Base-by-base conservation (phyloP, 495 filamentous ascomycete genomes). In the Xylaria cubensis region DNA sequence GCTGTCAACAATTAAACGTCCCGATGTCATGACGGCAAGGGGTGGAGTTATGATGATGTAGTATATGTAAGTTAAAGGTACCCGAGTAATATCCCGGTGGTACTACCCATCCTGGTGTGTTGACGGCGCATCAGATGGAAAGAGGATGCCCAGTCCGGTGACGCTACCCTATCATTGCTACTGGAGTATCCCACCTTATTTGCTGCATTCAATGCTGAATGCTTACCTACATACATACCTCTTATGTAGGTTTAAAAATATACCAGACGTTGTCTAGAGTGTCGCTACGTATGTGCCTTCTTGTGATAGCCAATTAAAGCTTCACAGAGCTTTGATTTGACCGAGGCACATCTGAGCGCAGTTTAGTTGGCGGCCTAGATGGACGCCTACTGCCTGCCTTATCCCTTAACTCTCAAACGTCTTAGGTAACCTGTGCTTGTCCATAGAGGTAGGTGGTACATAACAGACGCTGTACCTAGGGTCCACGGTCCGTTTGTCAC, bases 21-120 rank as follows among this genome's bases (percentile, higher is more conserved):
- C 56, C 34, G 19, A 61, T 39, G 56, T 39, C 56, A 19, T 61
- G 56, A 61, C 58, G 12, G 58, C 17, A 9, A 39, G 29, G 24
- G 51, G 53, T 56, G 53, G 53, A 56, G 53, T 29, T 29, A 56
- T 32, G 26, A 56, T 56, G 12, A 56, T 56, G 53, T 48, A 48
- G 34, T 36, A 36, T 7, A 7, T 48, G 46, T 8, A 50, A 50
- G 51, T 26, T 15, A 24, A 24, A 56, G 34, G 58, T 39, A 61
- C 58, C 34, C 39, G 12, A 61, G 34, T 21, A n/a, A 50, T 34
- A 61, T 36, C 32, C 58, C 58, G n/a, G 34, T n/a, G 34, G 3
- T 36, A 34, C 7, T 61, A 39, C 56, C 29, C 21, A 21, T 39
- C 6, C 53, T 56, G 9, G 50, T 53, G 53, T 56, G 51, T 56